phyloP scores from a whole-genome alignment of 164 flowering plant genomes.

The Magnolia officinalis region DNA sequence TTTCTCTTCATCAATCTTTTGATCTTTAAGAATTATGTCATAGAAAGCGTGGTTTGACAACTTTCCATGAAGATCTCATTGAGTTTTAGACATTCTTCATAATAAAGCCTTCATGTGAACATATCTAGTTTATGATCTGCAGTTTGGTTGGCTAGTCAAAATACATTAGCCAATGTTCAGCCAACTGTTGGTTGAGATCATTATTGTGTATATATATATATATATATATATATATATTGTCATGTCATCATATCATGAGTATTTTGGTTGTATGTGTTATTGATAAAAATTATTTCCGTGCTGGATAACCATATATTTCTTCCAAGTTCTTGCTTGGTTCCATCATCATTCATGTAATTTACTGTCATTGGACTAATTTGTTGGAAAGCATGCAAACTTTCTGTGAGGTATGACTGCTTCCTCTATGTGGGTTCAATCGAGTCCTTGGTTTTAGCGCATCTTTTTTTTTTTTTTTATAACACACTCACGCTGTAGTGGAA shows the following conservation, averaged over 20 bases:
- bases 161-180: not conserved
- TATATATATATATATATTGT: not conserved
- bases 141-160: not conserved
- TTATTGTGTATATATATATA: not conserved
- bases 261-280: not conserved
- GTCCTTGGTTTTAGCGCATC: not conserved
- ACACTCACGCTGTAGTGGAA: no score
- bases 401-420: not conserved
- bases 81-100: not conserved
- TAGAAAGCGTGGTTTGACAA: not conserved
- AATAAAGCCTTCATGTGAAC: not conserved
- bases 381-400: not conserved
- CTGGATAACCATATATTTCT: no score
- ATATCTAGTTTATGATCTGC: not conserved
- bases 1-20: not conserved
- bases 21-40: not conserved
- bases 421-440: not conserved
- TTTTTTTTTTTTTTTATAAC: no score
- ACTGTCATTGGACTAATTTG: not conserved
- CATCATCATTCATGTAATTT: not conserved
- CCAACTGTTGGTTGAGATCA: not conserved
- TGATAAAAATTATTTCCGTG: not conserved
- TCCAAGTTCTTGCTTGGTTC: not conserved
- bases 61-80: not conserved
- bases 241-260: not conserved